These are phyloP conservation scores for Thecaphora thlaspeos DNA, from an alignment of 1,284 basidiomycete genomes.

Conservation along the genomic window DNA sequence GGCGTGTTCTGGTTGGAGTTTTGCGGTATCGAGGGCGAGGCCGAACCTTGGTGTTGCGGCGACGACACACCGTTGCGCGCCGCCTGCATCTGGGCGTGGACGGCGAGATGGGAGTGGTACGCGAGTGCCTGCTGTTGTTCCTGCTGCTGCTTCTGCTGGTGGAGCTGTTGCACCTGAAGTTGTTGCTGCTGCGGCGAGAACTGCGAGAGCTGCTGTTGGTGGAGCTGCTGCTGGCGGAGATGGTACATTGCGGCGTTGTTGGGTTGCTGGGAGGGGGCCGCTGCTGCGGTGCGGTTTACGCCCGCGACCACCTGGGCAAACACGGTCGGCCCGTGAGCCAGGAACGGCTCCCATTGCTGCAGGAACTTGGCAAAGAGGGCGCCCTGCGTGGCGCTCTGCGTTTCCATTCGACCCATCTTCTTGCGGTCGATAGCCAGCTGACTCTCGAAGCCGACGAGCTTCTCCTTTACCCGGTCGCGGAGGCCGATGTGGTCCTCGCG, in stretches of 20 bases:
- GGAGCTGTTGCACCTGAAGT: not conserved
- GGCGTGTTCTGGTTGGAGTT: no score
- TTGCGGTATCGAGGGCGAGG: no score
- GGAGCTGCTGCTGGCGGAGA: not conserved
- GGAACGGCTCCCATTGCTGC: conserved; percentile 29
- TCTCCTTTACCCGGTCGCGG: conserved; percentile 1
- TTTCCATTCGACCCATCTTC: conserved; percentile 16
- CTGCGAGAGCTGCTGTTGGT: not conserved
- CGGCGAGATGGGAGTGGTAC: no score
- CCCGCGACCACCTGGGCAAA: not conserved
- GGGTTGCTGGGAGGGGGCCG: not conserved
- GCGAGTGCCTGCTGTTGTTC: not conserved
- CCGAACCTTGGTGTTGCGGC: no score
- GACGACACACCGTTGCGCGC: no score
- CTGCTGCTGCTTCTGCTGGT: conserved; percentile 2
- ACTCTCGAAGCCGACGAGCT: conserved; percentile 2
- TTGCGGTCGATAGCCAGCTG: conserved; percentile 5
- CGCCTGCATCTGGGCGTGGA: no score
- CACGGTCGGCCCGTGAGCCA: not conserved
- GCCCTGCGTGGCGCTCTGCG: conserved; percentile 26
- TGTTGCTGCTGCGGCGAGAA: not conserved
- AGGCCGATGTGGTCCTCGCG: not conserved
- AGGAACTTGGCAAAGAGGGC: conserved; percentile 22
- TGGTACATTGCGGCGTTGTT: not conserved
- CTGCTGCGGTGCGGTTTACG: conserved; percentile 1